Percentiles rank a stretch among this genome's conserved stretches.
Conservation (phyloP, 352 stramenopile genomes). For the Hyaloperonospora brassicae region DNA sequence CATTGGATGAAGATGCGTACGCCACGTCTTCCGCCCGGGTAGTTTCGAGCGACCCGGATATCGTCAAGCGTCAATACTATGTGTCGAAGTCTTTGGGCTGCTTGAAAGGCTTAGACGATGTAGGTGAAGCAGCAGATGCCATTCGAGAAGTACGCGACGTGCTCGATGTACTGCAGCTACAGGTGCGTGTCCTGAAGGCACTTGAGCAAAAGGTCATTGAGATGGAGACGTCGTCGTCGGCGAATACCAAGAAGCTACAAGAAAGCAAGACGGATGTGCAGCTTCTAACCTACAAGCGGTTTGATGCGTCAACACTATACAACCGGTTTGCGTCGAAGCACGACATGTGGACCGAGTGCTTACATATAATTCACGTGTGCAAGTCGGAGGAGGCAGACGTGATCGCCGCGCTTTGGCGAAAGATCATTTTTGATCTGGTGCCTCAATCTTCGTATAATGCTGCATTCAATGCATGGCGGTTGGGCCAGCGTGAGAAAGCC, state of each 20-base stretch:
- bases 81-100: constrained; percentile 70
- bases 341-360: constrained; percentile 80
- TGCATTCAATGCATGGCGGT: constrained; percentile 71
- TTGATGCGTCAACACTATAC: constrained; percentile 77
- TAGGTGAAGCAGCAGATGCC: constrained; percentile 57
- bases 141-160: constrained; percentile 76
- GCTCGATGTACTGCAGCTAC: constrained; percentile 73
- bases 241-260: constrained; percentile 37
- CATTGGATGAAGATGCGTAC: constrained; percentile 37
- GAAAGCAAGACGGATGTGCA: constrained; percentile 54
- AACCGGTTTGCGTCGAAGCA: constrained; percentile 83
- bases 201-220: constrained; percentile 65
- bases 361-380: constrained; percentile 81
- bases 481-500: constrained; percentile 53
- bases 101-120: constrained; percentile 70
- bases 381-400: constrained; percentile 76
- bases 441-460: constrained; percentile 48
- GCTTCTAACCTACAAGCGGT: constrained; percentile 66
- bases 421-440: constrained; percentile 69
- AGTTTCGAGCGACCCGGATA: constrained; percentile 56
- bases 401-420: constrained; percentile 54
- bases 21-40: constrained; percentile 21
- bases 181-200: constrained; percentile 73
- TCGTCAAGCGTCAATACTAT: constrained; percentile 78
- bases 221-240: constrained; percentile 38